Conservation (phyloP, 805 yeast species). For the Lachancea meyersii region DNA sequence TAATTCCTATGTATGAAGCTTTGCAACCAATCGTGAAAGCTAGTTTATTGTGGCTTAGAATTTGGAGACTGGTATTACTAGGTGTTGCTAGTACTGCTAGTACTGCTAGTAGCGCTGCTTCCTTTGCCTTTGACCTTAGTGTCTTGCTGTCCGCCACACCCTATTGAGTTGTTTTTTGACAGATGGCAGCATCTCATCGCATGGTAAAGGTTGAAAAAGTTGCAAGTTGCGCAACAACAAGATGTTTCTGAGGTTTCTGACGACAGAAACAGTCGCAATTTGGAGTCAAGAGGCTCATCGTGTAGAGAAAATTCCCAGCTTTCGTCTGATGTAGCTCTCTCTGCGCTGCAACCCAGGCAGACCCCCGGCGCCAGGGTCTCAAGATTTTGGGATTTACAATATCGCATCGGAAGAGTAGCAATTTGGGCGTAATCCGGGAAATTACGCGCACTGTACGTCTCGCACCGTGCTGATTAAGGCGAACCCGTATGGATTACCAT, state of each 20-base stretch:
- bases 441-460: too few species aligned
- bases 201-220: background rate
- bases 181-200: background rate
- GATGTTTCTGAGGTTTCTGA: background rate
- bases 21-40: background rate
- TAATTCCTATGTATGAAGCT: background rate
- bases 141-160: background rate
- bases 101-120: background rate
- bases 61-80: too few species aligned
- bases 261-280: background rate
- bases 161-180: background rate
- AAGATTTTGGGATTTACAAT: background rate
- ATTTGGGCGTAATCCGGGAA: background rate
- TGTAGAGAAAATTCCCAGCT: background rate
- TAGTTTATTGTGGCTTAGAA: too few species aligned
- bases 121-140: background rate
- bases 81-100: background rate
- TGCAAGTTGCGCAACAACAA: background rate
- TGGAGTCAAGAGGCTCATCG: background rate
- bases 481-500: too few species aligned
- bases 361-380: conserved; percentile 2
- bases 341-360: background rate
- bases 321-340: background rate
- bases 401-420: background rate
- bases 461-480: too few species aligned